Conservation (phyloP, 345 rosid genomes). For the Turritis glabra region DNA sequence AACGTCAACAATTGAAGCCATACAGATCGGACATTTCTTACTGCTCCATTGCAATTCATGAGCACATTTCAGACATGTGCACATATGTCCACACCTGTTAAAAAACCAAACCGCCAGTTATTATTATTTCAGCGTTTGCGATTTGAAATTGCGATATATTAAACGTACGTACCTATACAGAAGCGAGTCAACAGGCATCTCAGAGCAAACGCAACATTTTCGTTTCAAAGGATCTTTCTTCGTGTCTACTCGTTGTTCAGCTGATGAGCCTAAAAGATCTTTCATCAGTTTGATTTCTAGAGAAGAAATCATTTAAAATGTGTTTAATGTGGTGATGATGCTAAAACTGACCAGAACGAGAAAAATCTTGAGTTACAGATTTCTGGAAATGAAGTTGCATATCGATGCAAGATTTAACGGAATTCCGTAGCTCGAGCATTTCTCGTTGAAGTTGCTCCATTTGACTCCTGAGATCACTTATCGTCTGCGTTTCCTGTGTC, state of each 20-base stretch:
- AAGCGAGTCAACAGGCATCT: constrained; percentile 72
- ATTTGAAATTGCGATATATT: background rate
- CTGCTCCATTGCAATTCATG: constrained; percentile 70
- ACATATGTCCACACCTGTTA: constrained; percentile 89
- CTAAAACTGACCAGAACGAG: constrained; percentile 49
- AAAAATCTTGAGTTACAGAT: constrained; percentile 44
- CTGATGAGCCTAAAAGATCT: constrained; percentile 14
- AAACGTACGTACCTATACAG: constrained; percentile 58
- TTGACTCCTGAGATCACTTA: constrained; percentile 63
- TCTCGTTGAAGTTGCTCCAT: constrained; percentile 72
- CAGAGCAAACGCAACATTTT: constrained; percentile 77
- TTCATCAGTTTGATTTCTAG: constrained; percentile 5
- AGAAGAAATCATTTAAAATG: background rate
- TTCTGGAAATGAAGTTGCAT: constrained; percentile 61
- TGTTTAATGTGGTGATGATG: background rate
- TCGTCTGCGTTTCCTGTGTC: constrained; percentile 64
- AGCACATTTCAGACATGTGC: constrained; percentile 80
- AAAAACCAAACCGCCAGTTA: background rate
- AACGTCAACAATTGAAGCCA: constrained; percentile 79
- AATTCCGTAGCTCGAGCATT: constrained; percentile 60
- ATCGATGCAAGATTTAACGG: constrained; percentile 57
- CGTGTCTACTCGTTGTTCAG: constrained; percentile 42
- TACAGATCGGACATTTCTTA: constrained; percentile 79
- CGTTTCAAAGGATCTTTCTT: constrained; percentile 45
- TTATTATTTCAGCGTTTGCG: background rate